phyloP scores from a whole-genome alignment of 2,329 filamentous ascomycete species.

The Aureobasidium melanogenum region DNA sequence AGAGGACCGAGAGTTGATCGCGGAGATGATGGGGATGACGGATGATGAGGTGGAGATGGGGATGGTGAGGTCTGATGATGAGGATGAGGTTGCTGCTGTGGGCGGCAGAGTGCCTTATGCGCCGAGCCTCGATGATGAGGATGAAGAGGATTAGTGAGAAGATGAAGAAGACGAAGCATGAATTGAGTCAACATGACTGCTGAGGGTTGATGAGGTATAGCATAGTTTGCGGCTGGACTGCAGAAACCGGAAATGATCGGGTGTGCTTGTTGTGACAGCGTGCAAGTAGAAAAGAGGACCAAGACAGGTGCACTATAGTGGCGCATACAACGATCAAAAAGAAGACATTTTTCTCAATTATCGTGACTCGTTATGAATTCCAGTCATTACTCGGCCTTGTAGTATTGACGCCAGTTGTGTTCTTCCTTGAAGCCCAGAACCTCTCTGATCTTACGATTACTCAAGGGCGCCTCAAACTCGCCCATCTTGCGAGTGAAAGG shows the following conservation, averaged over 20 bases:
- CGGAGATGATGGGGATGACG: constrained; percentile 9
- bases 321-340: not conserved
- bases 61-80: constrained; percentile 13
- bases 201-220: not conserved
- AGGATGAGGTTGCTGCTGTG: not conserved
- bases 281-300: not conserved
- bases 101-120: not conserved
- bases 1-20: not conserved
- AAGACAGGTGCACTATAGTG: not conserved
- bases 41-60: constrained; percentile 1
- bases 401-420: constrained; percentile 49
- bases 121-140: not conserved
- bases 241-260: not conserved
- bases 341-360: not conserved
- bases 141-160: not conserved
- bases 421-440: constrained; percentile 51
- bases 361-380: not conserved
- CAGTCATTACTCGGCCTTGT: constrained; percentile 20
- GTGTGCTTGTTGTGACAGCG: not conserved
- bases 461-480: constrained; percentile 51
- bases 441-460: constrained; percentile 51
- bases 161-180: not conserved
- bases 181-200: not conserved
- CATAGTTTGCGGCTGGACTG: not conserved
- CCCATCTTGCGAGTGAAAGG: constrained; percentile 48